These are phyloP conservation scores for Claviceps sp. DNA, from an alignment of 2,329 filamentous ascomycete species.

Conservation along the genomic window DNA sequence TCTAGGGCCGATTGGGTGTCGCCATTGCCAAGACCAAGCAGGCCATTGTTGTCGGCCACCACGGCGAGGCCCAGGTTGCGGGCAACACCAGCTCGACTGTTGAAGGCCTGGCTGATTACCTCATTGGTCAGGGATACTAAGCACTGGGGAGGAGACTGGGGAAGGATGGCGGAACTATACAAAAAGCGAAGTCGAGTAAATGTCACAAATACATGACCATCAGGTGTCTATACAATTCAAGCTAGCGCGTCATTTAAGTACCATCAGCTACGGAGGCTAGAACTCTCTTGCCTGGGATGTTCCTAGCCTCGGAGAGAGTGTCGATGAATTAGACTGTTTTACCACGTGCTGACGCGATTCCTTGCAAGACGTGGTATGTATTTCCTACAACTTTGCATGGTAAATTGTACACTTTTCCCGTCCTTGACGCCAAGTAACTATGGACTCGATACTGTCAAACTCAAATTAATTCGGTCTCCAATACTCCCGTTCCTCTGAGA, in stretches of 20 bases:
- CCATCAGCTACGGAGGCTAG: not conserved
- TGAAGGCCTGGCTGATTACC: constrained; percentile 76
- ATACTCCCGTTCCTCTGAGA: not conserved
- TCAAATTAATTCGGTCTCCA: not conserved
- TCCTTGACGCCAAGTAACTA: not conserved
- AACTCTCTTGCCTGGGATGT: not conserved
- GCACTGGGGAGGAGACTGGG: not conserved
- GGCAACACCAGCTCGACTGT: constrained; percentile 67
- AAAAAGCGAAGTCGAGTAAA: constrained; percentile 2
- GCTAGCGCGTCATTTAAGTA: constrained; percentile 4
- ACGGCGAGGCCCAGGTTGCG: constrained; percentile 59
- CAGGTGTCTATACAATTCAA: constrained; percentile 5
- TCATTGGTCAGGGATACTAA: constrained; percentile 64
- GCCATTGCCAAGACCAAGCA: constrained; percentile 76
- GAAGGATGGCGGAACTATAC: constrained; percentile 3
- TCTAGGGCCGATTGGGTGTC: constrained; percentile 62
- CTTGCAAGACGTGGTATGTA: not conserved
- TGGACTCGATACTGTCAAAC: not conserved
- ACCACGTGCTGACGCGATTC: not conserved
- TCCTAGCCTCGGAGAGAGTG: not conserved
- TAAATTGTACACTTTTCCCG: not conserved
- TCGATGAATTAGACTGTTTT: not conserved
- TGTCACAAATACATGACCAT: constrained; percentile 4
- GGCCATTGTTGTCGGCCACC: constrained; percentile 79
- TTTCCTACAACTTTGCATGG: not conserved